These are phyloP conservation scores for Pelargonium nanum DNA, from an alignment of 345 rosid species.

Conservation along the genomic window DNA sequence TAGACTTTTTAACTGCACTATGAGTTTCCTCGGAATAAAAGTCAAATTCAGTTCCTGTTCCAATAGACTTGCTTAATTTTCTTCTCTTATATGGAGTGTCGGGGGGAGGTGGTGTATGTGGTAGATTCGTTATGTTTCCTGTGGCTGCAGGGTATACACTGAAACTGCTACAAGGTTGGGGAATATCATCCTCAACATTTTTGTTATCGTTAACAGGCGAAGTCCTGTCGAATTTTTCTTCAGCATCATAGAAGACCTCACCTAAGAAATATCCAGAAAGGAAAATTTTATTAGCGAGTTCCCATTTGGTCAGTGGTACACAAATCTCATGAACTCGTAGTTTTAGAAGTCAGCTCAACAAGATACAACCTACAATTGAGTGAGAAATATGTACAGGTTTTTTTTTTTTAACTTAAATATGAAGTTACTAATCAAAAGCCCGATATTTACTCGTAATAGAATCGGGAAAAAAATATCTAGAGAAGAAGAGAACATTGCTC, in stretches of 20 bases:
- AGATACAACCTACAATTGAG: too few relatives aligned
- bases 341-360: too few relatives aligned
- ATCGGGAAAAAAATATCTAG: background rate
- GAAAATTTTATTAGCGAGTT: too few relatives aligned
- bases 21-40: constrained; percentile 54
- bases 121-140: constrained; percentile 24
- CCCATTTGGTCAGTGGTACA: background rate
- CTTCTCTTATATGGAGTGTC: constrained; percentile 73
- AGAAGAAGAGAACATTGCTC: background rate
- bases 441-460: background rate
- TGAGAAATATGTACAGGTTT: background rate
- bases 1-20: constrained; percentile 23
- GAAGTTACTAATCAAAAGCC: background rate
- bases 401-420: too few relatives aligned
- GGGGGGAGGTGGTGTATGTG: constrained; percentile 57
- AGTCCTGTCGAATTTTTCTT: constrained; percentile 39
- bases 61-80: constrained; percentile 36
- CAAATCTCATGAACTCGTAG: too few relatives aligned
- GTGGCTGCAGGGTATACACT: constrained; percentile 18
- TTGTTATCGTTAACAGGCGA: constrained; percentile 27
- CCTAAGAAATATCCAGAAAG: constrained; percentile 34
- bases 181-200: constrained; percentile 25
- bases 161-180: constrained; percentile 26
- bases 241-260: constrained; percentile 72
- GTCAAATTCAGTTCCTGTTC: constrained; percentile 45